These are phyloP conservation scores for Microcos paniculata DNA, from an alignment of 345 rosid genomes.

Conservation along the genomic window DNA sequence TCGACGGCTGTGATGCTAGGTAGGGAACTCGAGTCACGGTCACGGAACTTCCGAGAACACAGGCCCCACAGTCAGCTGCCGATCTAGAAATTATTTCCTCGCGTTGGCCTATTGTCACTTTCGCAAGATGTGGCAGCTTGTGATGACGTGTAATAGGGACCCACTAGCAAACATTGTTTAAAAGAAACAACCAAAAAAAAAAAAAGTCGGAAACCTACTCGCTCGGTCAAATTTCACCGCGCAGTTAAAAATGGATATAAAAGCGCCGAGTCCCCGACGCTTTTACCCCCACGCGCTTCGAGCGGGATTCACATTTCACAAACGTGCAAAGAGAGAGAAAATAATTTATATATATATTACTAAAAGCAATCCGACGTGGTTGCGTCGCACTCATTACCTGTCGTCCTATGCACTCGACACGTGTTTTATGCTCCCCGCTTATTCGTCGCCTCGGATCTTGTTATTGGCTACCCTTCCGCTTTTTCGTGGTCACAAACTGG, in stretches of 20 bases:
- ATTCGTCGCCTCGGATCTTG: slow-evolving; percentile 51
- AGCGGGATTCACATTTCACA: neutral
- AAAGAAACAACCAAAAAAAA: neutral
- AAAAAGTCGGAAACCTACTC: neutral
- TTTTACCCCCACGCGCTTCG: slow-evolving; percentile 22
- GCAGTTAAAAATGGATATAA: slow-evolving; percentile 20
- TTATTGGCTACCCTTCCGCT: slow-evolving; percentile 18
- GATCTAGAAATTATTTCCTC: slow-evolving; percentile 54
- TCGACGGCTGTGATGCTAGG: slow-evolving; percentile 40
- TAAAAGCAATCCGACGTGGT: slow-evolving; percentile 35
- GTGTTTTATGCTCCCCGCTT: slow-evolving; percentile 8
- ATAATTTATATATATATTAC: no score
- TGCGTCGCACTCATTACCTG: slow-evolving; percentile 26
- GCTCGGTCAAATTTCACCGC: slow-evolving; percentile 42
- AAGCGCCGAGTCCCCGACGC: neutral
- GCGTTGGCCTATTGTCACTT: slow-evolving; percentile 52
- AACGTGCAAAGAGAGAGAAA: neutral
- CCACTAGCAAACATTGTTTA: neutral
- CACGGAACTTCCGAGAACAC: slow-evolving; percentile 80
- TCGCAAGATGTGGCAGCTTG: slow-evolving; percentile 42
- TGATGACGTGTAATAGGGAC: slow-evolving; percentile 53
- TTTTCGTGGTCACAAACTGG: slow-evolving; percentile 9
- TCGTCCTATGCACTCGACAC: neutral
- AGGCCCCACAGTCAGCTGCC: slow-evolving; percentile 59
- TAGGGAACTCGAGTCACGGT: slow-evolving; percentile 46